These are phyloP conservation scores for Globisporangium paroecandrum DNA, from an alignment of 352 stramenopile species.

Conservation along the genomic window DNA sequence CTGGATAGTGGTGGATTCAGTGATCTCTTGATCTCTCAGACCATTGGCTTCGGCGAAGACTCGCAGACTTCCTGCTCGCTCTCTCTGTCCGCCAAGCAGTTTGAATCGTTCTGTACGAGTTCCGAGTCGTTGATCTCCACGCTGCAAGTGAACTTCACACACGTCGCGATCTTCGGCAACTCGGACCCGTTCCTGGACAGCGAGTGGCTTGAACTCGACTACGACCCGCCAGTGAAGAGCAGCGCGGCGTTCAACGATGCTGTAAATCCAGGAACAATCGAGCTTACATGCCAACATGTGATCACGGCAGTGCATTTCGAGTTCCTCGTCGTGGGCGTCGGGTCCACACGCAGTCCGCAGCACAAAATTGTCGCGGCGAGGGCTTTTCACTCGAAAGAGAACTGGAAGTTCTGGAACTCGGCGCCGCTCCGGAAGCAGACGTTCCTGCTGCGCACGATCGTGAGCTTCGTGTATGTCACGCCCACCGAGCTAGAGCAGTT, in stretches of 20 bases:
- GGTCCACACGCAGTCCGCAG: conserved; percentile 28
- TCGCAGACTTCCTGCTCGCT: conserved; percentile 31
- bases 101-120: conserved; percentile 28
- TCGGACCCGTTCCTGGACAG: conserved; percentile 31
- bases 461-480: conserved; percentile 30
- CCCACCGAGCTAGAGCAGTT: conserved; percentile 24
- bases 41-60: conserved; percentile 38
- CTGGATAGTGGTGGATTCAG: not conserved
- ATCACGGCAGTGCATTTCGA: conserved; percentile 31
- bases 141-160: conserved; percentile 39
- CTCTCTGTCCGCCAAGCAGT: conserved; percentile 22
- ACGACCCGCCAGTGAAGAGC: conserved; percentile 27
- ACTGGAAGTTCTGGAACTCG: conserved; percentile 36
- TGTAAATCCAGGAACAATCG: conserved; percentile 16
- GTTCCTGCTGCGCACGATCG: conserved; percentile 30
- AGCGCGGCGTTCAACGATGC: conserved; percentile 21
- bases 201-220: conserved; percentile 42
- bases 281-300: conserved; percentile 28
- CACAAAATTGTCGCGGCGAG: conserved; percentile 42
- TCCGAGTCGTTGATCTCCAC: conserved; percentile 14
- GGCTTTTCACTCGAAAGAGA: conserved; percentile 27
- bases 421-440: conserved; percentile 14
- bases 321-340: conserved; percentile 37
- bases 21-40: not conserved
- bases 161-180: conserved; percentile 40